phyloP scores from a whole-genome alignment of 1,139 yeast genomes.

The Nakaseomyces bracarensis region DNA sequence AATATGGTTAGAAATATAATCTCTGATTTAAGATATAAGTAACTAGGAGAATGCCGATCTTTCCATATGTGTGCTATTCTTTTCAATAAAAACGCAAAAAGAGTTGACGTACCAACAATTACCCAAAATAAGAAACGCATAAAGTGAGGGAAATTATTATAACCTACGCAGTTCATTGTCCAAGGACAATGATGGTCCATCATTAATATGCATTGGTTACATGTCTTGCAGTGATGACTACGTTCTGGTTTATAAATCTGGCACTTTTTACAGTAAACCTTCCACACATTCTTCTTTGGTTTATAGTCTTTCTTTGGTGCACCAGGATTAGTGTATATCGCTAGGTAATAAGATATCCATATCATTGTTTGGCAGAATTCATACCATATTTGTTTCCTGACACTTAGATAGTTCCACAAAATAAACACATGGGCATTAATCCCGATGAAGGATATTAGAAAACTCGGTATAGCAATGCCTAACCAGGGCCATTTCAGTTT shows the following conservation, averaged over 20 bases:
- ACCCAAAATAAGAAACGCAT: conserved; percentile 70
- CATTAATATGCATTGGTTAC: conserved; percentile 53
- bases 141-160: conserved; percentile 72
- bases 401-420: conserved; percentile 39
- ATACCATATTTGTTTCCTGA: conserved; percentile 40
- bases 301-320: conserved; percentile 40
- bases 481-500: conserved; percentile 50
- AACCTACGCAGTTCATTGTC: conserved; percentile 82
- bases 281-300: conserved; percentile 40
- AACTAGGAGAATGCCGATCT: conserved; percentile 50
- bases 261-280: conserved; percentile 61
- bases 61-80: conserved; percentile 43
- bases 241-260: conserved; percentile 62
- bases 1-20: conserved; percentile 49
- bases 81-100: conserved; percentile 38
- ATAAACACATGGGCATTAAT: conserved; percentile 57
- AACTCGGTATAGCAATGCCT: conserved; percentile 60
- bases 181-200: conserved; percentile 92
- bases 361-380: conserved; percentile 46
- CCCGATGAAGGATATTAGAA: conserved; percentile 54
- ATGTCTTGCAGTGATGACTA: conserved; percentile 67
- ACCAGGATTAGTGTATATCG: conserved; percentile 54
- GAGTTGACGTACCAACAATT: conserved; percentile 45
- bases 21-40: conserved; percentile 47
- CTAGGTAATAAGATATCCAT: conserved; percentile 64